A percentile compares a stretch with the other conserved stretches of the same genome.
Conservation (phyloP, 2,329 filamentous ascomycete genomes). For the Xylaria sp. region DNA sequence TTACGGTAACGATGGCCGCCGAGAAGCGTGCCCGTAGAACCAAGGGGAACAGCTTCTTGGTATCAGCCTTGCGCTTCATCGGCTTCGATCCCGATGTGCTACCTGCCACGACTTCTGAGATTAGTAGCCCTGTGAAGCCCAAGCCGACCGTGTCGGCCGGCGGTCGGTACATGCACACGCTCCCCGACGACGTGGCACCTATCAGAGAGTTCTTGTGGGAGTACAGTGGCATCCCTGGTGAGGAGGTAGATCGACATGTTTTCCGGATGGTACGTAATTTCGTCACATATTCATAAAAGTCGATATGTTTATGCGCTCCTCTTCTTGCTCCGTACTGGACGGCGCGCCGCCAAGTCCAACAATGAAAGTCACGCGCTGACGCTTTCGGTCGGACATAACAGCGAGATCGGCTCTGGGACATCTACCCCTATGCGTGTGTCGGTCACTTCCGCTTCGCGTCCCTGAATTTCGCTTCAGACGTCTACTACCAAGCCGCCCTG, state of each 20-base stretch:
- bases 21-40: conserved; percentile 3
- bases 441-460: conserved; percentile 48
- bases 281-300: background rate
- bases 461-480: conserved; percentile 38
- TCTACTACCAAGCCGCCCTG: conserved; percentile 40
- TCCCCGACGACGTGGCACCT: conserved; percentile 28
- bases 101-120: background rate
- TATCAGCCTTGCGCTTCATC: conserved; percentile 13
- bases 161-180: conserved; percentile 25
- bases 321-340: background rate
- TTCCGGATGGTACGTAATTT: conserved; percentile 24
- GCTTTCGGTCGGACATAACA: conserved; percentile 19
- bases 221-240: conserved; percentile 28
- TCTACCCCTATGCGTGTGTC: conserved; percentile 41
- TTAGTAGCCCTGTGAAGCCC: background rate
- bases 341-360: background rate
- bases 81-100: conserved; percentile 9
- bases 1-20: background rate
- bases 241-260: conserved; percentile 29
- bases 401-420: conserved; percentile 44
- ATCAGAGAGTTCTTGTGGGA: conserved; percentile 25
- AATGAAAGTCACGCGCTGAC: conserved; percentile 4
- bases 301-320: no score
- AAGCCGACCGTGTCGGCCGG: conserved; percentile 5
- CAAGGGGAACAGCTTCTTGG: conserved; percentile 8